Conservation (phyloP, 805 yeast species). For the Debaryomyces hansenii region DNA sequence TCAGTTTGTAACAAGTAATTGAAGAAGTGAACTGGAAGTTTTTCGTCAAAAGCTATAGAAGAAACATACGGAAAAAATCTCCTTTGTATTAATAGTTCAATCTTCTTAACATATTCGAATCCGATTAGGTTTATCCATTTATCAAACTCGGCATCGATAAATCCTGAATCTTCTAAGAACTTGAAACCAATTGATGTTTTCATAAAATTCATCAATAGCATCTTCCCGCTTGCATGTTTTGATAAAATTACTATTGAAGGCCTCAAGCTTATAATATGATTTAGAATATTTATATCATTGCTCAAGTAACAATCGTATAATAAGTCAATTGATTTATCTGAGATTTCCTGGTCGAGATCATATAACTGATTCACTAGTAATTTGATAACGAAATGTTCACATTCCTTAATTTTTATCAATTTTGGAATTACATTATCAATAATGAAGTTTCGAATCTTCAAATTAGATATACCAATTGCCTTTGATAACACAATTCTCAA, state of each 20-base stretch:
- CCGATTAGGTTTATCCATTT: slow-evolving; percentile 59
- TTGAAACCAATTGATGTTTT: slow-evolving; percentile 69
- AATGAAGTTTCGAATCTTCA: slow-evolving; percentile 53
- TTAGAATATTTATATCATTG: slow-evolving; percentile 40
- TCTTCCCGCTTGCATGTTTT: slow-evolving; percentile 27
- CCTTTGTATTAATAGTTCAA: slow-evolving; percentile 40
- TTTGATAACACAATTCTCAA: slow-evolving; percentile 66
- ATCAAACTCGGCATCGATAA: slow-evolving; percentile 63
- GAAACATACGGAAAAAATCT: slow-evolving; percentile 25
- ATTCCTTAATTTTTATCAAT: slow-evolving; percentile 33
- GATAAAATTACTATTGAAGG: slow-evolving; percentile 52
- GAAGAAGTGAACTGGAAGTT: slow-evolving; percentile 51
- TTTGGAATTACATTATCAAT: slow-evolving; percentile 51
- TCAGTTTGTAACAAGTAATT: slow-evolving; percentile 77
- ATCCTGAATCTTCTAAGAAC: slow-evolving; percentile 58
- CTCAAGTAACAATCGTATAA: slow-evolving; percentile 19
- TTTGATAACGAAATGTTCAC: slow-evolving; percentile 50
- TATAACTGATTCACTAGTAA: slow-evolving; percentile 66
- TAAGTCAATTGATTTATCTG: slow-evolving; percentile 16
- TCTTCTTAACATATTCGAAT: slow-evolving; percentile 45
- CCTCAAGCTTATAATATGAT: slow-evolving; percentile 47
- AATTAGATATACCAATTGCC: slow-evolving; percentile 57
- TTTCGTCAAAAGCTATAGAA: not conserved
- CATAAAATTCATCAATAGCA: slow-evolving; percentile 62
- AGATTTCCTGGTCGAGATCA: slow-evolving; percentile 49